Evolutionary conservation across 164 flowering plant genomes (phyloP), one percentile per base, ranked within the genome.

Genomic region (Vitis riparia): DNA sequence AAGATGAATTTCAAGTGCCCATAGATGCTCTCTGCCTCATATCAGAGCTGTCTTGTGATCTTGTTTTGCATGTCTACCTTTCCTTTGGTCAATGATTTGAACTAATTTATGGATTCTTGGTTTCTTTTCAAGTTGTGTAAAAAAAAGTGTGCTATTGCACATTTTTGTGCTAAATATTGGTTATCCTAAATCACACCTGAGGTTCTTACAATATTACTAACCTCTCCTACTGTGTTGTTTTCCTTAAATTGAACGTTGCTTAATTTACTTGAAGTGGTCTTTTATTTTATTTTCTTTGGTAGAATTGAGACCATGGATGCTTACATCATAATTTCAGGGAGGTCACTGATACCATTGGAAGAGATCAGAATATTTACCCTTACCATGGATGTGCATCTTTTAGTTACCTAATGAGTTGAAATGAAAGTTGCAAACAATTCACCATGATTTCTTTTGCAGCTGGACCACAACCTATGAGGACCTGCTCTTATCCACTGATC

Each of bases 381-480:
- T 65, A 12, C 12, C 13, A 16, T 50, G 19, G 23, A 11, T n/a
- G 2, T 17, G 15, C 50, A n/a, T 23, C 37, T 23, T 51, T 29
- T 50, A 15, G 10, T 29, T 51, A 11, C 49, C 9, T 16, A 16
- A 58, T 19, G 12, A 2, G 50, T 29, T 32, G 13, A 6, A 44
- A 48, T 6, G 47, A 19, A 15, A 12, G 11, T 59, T 58, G n/a
- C 55, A 5, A 16, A 17, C 44, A 37, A 3, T 37, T 37, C 44
- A 37, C 44, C 44, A 66, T 15, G 9, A 27, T 51, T 62, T 68
- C 53, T 59, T 65, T 67, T 66, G 74, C 75, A 77, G 79, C 62
- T 83, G 76, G 79, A 80, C 78, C 16, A 69, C 78, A 3, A 71
- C 80, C 12, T 81, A 81, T 53, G 80, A 78, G 65, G 82, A 78